Evolutionary conservation across 2,329 filamentous ascomycete genomes (phyloP).

Genomic region (Colletotrichum sp.): DNA sequence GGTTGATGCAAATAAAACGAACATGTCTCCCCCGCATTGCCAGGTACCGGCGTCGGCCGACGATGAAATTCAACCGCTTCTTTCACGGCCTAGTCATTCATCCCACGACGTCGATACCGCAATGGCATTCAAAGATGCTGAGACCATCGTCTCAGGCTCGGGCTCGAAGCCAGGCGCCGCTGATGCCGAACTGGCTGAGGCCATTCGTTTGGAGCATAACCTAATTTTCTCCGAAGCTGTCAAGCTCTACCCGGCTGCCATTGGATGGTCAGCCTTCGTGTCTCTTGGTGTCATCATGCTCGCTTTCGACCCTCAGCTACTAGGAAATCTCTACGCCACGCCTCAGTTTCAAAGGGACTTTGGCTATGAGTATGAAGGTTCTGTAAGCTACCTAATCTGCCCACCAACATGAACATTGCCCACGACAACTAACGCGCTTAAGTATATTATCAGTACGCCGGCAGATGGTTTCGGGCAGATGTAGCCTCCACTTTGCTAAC

Average conservation of each 20-base stretch:
- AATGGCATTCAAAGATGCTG: constrained; percentile 2
- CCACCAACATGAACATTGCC: not conserved
- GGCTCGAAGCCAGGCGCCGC: not conserved
- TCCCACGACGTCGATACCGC: not conserved
- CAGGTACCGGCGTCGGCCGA: not conserved
- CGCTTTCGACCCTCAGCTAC: constrained; percentile 69
- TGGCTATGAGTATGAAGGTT: constrained; percentile 53
- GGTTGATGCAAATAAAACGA: not conserved
- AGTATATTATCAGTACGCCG: constrained; percentile 38
- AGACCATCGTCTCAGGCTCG: not conserved
- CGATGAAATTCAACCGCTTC: constrained; percentile 10
- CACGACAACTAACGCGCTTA: not conserved
- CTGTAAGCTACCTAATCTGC: constrained; percentile 24
- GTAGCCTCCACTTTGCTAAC: not conserved
- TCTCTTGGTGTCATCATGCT: constrained; percentile 65
- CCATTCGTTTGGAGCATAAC: constrained; percentile 43
- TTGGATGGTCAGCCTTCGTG: constrained; percentile 64
- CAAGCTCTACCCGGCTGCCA: constrained; percentile 49
- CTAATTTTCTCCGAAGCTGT: constrained; percentile 42
- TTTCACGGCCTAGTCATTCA: not conserved
- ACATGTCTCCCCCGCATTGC: not conserved
- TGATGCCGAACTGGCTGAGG: constrained; percentile 34
- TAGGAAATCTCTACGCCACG: constrained; percentile 66
- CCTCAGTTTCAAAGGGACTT: constrained; percentile 63
- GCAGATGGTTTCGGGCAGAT: not conserved